These are phyloP conservation scores for Boletus rufocinnamomeus DNA, from an alignment of 768 basidiomycete species.

Conservation along the genomic window DNA sequence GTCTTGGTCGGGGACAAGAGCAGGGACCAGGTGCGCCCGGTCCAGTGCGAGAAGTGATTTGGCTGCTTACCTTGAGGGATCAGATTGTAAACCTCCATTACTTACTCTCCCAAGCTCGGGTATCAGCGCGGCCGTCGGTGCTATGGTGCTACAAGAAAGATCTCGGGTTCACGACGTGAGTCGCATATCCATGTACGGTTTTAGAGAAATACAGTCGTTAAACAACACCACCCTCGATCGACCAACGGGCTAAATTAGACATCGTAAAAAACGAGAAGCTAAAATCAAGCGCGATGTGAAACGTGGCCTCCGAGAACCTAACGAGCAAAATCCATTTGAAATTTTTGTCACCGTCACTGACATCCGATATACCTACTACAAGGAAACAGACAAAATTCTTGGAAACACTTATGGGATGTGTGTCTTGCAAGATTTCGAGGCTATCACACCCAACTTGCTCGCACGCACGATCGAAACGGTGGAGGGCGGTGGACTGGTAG, in stretches of 20 bases:
- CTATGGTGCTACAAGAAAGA: conserved; percentile 99
- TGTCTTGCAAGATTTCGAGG: conserved; percentile 96
- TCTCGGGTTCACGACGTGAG: conserved; percentile 89
- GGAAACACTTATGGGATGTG: conserved; percentile 99
- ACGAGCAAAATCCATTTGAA: conserved; percentile 97
- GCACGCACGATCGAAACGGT: conserved; percentile 98
- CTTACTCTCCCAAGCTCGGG: conserved; percentile 86
- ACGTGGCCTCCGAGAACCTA: conserved; percentile 88
- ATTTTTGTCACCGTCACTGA: conserved; percentile 99
- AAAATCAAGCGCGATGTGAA: conserved; percentile 98
- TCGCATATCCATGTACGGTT: conserved; percentile 5
- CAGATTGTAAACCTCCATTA: conserved; percentile 96
- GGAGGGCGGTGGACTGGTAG: conserved; percentile 89
- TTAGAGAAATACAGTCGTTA: not conserved
- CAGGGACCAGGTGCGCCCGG: conserved; percentile 72
- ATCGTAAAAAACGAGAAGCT: conserved; percentile 95
- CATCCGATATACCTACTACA: conserved; percentile 99
- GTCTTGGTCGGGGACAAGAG: conserved; percentile 95
- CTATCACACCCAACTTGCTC: conserved; percentile 94
- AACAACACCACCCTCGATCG: not conserved
- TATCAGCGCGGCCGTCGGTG: conserved; percentile 87
- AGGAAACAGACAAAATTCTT: conserved; percentile 94
- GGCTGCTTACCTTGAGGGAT: not conserved
- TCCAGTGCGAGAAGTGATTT: not conserved
- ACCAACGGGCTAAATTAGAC: conserved; percentile 44